phyloP scores from a whole-genome alignment of 495 filamentous ascomycete species.

The Astrocystis sublimbata region DNA sequence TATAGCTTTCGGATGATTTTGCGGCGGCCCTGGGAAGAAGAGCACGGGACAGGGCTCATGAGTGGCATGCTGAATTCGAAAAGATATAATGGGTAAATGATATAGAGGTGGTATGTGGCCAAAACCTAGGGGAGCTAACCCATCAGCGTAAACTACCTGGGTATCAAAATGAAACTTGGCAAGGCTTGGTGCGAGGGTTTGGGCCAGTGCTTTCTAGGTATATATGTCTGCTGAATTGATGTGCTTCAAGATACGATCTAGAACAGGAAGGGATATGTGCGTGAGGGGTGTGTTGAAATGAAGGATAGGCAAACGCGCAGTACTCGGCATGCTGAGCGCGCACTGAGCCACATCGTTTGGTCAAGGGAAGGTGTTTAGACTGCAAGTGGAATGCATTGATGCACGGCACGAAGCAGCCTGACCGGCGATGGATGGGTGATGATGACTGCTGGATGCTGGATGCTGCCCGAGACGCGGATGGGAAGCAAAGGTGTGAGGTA shows the following conservation, averaged over 20 bases:
- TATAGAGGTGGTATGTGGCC: neutral
- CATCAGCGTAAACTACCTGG: conserved; percentile 6
- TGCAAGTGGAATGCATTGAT: neutral
- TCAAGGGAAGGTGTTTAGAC: neutral
- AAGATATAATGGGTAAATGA: no score
- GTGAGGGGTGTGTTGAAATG: neutral
- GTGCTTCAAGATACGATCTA: neutral
- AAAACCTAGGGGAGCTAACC: neutral
- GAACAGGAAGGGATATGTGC: neutral
- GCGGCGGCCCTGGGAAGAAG: conserved; percentile 9
- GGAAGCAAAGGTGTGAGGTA: neutral
- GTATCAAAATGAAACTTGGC: neutral
- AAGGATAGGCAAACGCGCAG: neutral
- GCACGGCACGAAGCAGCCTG: neutral
- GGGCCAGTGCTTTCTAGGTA: neutral
- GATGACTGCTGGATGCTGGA: neutral
- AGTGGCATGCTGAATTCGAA: conserved; percentile 4
- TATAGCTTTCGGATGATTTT: conserved; percentile 11
- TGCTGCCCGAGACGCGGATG: neutral
- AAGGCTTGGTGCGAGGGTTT: neutral
- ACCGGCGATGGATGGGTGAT: neutral
- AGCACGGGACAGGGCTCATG: conserved; percentile 1
- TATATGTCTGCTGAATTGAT: neutral
- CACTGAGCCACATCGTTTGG: neutral
- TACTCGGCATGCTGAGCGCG: no score